Base-by-base conservation (phyloP, 2,329 filamentous ascomycete genomes). In the Phaeosphaeria sp. region DNA sequence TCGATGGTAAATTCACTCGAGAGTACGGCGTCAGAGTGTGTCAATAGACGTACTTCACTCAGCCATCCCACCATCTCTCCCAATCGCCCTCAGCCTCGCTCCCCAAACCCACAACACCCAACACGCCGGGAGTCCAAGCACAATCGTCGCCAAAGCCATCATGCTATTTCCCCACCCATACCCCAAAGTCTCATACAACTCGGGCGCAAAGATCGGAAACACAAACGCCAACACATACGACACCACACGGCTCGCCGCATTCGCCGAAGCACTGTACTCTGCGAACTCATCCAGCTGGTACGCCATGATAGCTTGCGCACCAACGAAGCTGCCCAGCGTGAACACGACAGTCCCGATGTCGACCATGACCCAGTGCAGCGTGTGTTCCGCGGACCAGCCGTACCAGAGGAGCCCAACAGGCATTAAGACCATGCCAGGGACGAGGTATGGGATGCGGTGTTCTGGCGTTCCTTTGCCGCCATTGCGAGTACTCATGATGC, bases 241-340 rank as follows among this genome's bases (percentile, higher is more conserved):
- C 9, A 69, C 51, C 18, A 69, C 54, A 33, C 57, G 56, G 5
- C 57, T 56, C 84, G 87, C n/a, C 83, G 87, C 3, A 86, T 86
- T 1, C 7, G 67, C 61, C 8, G 83, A 86, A 0, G 88, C 88
- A 1, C 87, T 84, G 61, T 87, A 85, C 52, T 80, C 73, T 0
- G 79, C 77, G 65, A 83, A 88, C 3, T 82, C 80, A 49, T 90
- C 87, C 46, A 89, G 82, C 3, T 89, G 78, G 61, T 91, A 91
- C 11, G 84, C 84, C 49, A 83, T 80, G 0, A 82, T 69, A 0
- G 80, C 77, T 77, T 86, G 51, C 5, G 45, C 51, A 8, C 50
- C 48, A 8, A 59, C 36, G 51, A 67, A 77, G 47, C 59, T 55
- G 68, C 72, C 77, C 4, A 69, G 54, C 1, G 81, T 83, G 9